Conservation (phyloP, 306 rosid species). For the Parietaria judaica region DNA sequence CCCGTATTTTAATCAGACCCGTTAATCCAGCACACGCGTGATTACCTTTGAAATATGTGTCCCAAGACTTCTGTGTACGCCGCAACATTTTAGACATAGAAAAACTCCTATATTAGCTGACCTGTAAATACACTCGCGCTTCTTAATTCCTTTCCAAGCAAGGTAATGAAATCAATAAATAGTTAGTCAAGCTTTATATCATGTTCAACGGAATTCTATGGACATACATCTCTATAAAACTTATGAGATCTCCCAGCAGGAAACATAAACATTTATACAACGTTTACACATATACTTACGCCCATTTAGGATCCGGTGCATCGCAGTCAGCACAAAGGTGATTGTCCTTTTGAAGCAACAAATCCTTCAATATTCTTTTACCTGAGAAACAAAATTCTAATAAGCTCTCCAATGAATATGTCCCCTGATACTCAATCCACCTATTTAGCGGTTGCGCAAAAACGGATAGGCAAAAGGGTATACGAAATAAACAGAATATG, state of each 20-base stretch:
- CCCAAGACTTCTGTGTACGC: slow-evolving; percentile 94
- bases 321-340: slow-evolving; percentile 87
- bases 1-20: not conserved
- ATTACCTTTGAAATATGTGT: slow-evolving; percentile 91
- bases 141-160: slow-evolving; percentile 5
- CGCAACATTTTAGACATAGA: slow-evolving; percentile 92
- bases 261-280: slow-evolving; percentile 11
- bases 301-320: slow-evolving; percentile 97
- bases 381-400: slow-evolving; percentile 40
- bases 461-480: no score
- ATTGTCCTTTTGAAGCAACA: slow-evolving; percentile 67
- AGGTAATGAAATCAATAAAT: slow-evolving; percentile 1
- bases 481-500: no score
- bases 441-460: no score
- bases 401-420: no score
- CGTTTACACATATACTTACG: slow-evolving; percentile 46
- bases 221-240: not conserved
- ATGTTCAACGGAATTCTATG: slow-evolving; percentile 16
- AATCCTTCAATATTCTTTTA: slow-evolving; percentile 63
- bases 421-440: no score
- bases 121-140: slow-evolving; percentile 40
- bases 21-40: slow-evolving; percentile 4
- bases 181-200: slow-evolving; percentile 3
- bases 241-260: slow-evolving; percentile 14
- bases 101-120: slow-evolving; percentile 96